Base-by-base conservation (phyloP, 768 basidiomycete species). In the Coprinopsis strossmayeri region DNA sequence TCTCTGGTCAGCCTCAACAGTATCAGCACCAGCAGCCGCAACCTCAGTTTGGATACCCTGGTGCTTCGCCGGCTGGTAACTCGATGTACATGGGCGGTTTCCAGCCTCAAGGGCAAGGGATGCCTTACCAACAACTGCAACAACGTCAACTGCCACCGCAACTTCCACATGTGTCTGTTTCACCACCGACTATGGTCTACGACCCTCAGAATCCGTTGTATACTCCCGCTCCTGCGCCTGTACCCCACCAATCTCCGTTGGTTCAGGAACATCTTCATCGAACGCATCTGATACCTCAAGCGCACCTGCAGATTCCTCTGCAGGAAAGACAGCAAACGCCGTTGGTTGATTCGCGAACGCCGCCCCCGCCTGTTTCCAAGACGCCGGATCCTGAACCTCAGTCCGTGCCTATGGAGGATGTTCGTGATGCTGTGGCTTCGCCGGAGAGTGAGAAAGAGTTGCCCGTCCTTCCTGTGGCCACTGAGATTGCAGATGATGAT, bases 11-110 rank as follows among this genome's bases (percentile, higher is more conserved):
- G 30, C 30, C 7, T 32, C 15, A 7, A 32, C 30, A 32, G 15
- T 32, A 32, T 15, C 30, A 7, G 15, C 65, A 1, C 62, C 62
- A 9, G 18, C 41, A 42, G 41, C 18, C 20, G 17, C 23, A 11
- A 23, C 20, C 9, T 9, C 9, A 21, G 9, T 9, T 4, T 25
- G 18, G 11, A 20, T 9, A 20, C 41, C 18, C 41, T 15, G 30
- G 9, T 32, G 9, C 7, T 15, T 32, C 30, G 30, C 7, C 7
- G 7, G 9, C 7, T 15, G 30, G 15, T 32, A 32, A 32, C 15
- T 15, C 30, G 30, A 32, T 15, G 30, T 7, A 15, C 7, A 15
- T 7, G 15, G 15, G 35, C 11, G 35, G 17, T 38, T 11, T 18
- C 18, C 35, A 17, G 18, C 9, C 17, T 7, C 21, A 23, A 42